phyloP scores from a whole-genome alignment of 202 grass and related monocot species.

The Bolboschoenoplectus hybrid region DNA sequence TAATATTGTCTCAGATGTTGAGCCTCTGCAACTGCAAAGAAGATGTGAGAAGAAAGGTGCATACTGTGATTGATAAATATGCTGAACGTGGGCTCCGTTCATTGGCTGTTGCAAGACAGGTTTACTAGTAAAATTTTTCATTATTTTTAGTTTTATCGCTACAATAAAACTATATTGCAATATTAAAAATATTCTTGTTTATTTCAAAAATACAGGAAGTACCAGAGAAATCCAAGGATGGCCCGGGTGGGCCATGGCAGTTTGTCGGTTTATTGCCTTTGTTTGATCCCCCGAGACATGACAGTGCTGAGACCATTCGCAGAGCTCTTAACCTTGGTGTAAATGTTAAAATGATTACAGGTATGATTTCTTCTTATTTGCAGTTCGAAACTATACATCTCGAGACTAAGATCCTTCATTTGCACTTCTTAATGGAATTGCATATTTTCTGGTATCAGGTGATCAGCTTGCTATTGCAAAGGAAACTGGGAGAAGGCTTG shows the following conservation, averaged over 20 bases:
- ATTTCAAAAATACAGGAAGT: constrained; percentile 48
- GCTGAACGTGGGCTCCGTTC: constrained; percentile 85
- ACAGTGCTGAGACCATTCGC: constrained; percentile 92
- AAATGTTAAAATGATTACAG: constrained; percentile 99
- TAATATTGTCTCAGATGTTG: constrained; percentile 52
- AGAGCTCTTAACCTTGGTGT: constrained; percentile 80
- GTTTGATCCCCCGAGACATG: constrained; percentile 87
- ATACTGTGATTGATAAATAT: constrained; percentile 71
- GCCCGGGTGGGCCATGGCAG: constrained; percentile 62
- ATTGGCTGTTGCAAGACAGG: constrained; percentile 72
- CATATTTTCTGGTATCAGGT: constrained; percentile 40
- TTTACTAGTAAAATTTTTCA: constrained; percentile 24
- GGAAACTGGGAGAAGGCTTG: constrained; percentile 93
- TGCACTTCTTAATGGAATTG: background rate
- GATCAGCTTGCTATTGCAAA: constrained; percentile 96
- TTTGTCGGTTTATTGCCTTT: constrained; percentile 84
- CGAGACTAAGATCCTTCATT: background rate
- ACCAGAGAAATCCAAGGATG: constrained; percentile 75
- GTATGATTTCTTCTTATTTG: constrained; percentile 37
- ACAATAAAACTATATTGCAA: background rate
- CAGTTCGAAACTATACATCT: background rate
- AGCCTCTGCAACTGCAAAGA: constrained; percentile 56
- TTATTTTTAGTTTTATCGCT: background rate
- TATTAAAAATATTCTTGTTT: background rate
- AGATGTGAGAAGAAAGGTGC: constrained; percentile 54